phyloP scores from a whole-genome alignment of 164 flowering plant species.

The grape (Vitis vinifera) region DNA sequence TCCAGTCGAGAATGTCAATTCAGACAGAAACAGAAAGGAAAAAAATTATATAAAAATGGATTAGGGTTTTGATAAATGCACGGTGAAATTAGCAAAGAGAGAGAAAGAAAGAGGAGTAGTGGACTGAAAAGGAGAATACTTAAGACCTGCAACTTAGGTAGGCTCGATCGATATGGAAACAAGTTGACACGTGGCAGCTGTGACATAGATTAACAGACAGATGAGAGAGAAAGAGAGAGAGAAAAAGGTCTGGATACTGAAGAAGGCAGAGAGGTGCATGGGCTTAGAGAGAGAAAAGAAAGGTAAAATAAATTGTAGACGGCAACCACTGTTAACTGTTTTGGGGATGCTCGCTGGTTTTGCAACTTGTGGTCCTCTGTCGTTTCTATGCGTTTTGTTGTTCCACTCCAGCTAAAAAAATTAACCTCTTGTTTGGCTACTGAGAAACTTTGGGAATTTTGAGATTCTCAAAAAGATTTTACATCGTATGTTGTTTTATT shows the following conservation, averaged over 20 bases:
- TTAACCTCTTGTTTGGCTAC: too few species aligned
- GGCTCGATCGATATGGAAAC: too few species aligned
- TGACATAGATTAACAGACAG: background rate
- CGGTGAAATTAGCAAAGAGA: background rate
- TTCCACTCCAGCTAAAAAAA: too few species aligned
- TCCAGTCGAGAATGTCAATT: background rate
- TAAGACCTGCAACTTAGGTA: background rate
- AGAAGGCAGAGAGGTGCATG: background rate
- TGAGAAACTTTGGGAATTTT: too few species aligned
- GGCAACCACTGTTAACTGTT: too few species aligned
- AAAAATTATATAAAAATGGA: background rate
- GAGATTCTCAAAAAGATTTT: too few species aligned
- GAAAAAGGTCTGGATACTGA: constrained; percentile 3
- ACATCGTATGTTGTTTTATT: too few species aligned
- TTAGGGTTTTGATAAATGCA: constrained; percentile 7
- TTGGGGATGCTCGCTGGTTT: too few species aligned
- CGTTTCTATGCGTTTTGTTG: too few species aligned
- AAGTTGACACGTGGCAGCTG: too few species aligned
- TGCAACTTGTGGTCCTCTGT: too few species aligned
- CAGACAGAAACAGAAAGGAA: background rate
- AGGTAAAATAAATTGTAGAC: background rate
- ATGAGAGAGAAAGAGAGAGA: constrained; percentile 10
- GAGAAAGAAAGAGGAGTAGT: constrained; percentile 19
- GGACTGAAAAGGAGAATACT: constrained; percentile 23
- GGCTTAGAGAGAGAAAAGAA: background rate